Evolutionary conservation across 2,329 filamentous ascomycete species (phyloP), one percentile per base, ranked within the genome.

Genomic region (Penicillium decumbens): DNA sequence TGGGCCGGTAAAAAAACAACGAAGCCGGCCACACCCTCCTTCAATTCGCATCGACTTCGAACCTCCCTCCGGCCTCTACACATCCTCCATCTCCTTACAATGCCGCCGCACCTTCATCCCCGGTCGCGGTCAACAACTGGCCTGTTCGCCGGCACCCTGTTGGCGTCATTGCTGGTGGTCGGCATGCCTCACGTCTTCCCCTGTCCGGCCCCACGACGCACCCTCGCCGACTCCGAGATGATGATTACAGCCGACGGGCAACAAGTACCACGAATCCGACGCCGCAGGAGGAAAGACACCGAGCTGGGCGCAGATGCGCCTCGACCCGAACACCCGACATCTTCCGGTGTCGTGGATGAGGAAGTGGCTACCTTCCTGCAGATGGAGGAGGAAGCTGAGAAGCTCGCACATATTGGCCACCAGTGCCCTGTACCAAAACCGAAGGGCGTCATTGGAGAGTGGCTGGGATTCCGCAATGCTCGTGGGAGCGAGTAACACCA

Each of bases 361-460:
- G 72, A 75, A 72, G 76, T 58, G 65, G 75, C 56, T 54, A 73
- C 63, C 58, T 77, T 68, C 51, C 58, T 69, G 29, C 66, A 72
- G 41, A 64, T 72, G 60, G 66, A 71, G 60, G 69, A 66, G 56
- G 70, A 72, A 56, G 71, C 69, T 54, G 61, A 69, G 46, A 58
- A 55, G 27, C 46, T 76, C 47, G 63, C 67, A 6, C 76, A 74
- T 46, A 65, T 72, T 40, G 78, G 77, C 64, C 80, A 89, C 62
- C 89, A 95, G 67, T 98, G 93, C 66, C 93, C 93, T 0, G 84
- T 98, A 10, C 93, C 93, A 4, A 96, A 96, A 71, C 92, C 93
- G 0, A 79, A 83, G 28, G 91, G 90, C 2, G 72, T 90, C 29
- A 72, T 95, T 40, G 88, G 88, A 10, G 81, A 87, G 64, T 76